phyloP scores from a whole-genome alignment of 768 basidiomycete species.

The Russula brevipes region DNA sequence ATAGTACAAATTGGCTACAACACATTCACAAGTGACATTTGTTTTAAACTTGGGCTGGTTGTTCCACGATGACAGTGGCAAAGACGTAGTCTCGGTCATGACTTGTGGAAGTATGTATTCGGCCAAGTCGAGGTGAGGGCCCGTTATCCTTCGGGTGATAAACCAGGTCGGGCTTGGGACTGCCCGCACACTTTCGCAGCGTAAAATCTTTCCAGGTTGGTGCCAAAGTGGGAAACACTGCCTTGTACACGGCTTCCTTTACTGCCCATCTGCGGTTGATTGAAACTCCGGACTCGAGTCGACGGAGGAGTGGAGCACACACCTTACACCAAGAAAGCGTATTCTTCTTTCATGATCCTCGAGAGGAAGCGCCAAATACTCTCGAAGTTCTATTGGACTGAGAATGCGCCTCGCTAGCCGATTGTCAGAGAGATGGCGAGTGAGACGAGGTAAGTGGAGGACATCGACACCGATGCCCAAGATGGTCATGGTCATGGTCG shows the following conservation, averaged over 20 bases:
- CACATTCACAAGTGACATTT: not conserved
- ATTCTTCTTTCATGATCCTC: constrained; percentile 27
- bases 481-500: constrained; percentile 46
- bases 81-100: constrained; percentile 79
- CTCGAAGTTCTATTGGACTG: constrained; percentile 40
- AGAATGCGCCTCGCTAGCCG: constrained; percentile 61
- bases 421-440: constrained; percentile 44
- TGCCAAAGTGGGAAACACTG: constrained; percentile 54
- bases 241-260: constrained; percentile 87
- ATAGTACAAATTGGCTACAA: not conserved
- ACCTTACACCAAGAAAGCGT: constrained; percentile 73
- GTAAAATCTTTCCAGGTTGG: constrained; percentile 76
- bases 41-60: not conserved
- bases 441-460: constrained; percentile 62
- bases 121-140: constrained; percentile 29
- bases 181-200: constrained; percentile 26
- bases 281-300: constrained; percentile 11
- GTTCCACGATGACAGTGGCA: constrained; percentile 61
- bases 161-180: constrained; percentile 42
- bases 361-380: constrained; percentile 37
- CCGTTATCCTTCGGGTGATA: constrained; percentile 26
- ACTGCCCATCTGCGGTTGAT: constrained; percentile 58
- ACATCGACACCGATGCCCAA: constrained; percentile 76
- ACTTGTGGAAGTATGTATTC: constrained; percentile 66
- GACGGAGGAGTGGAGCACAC: constrained; percentile 29